Base-by-base conservation (phyloP, 345 rosid genomes). In the Ricinus communis region DNA sequence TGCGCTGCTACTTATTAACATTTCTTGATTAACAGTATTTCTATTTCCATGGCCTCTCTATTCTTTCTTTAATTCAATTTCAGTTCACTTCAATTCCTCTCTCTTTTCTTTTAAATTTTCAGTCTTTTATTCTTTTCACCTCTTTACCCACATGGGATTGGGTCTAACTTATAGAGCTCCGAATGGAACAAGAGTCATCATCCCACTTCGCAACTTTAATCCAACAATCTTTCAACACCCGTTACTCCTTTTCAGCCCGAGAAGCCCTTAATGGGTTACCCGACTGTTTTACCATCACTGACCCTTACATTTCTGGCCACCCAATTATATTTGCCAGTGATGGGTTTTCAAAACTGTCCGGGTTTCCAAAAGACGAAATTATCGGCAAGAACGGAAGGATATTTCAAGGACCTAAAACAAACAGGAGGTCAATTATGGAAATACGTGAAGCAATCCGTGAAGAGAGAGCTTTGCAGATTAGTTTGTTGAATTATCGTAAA, bases 301-400 rank as follows among this genome's bases (percentile, higher is more conserved):
- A 92, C 74, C 99, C 99, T 52, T 75, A 81, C 61, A 80, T 90
- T 15, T 72, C 91, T 61, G 96, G 93, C 51, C 96, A 95, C 80
- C 99, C 97, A 15, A 92, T 95, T 33, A 97, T 95, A 55, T 92
- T 85, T 69, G 97, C 97, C 8, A 90, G 97, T 81, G 49, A 65
- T 0, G 90, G 93, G 66, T 95, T 95, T 75, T 52, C 88, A 52
- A 87, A 95, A 73, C 87, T 90, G 94, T 76, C 88, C 0, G 94
- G 97, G 0, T 95, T 87, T 68, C 72, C 90, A 0, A 63, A 51
- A 11, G 90, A 87, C 41, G 91, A 95, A 45, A 91, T 95, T 21
- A 59, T 95, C 36, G 99, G 99, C 11, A 76, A 69, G 49, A 95
- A 95, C 65, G 99, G 97, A 24, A 79, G 91, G 76, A 41, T 83